Evolutionary conservation across 768 basidiomycete genomes (phyloP), one percentile per base, ranked within the genome.

Genomic region (Trametes cinnabarina): DNA sequence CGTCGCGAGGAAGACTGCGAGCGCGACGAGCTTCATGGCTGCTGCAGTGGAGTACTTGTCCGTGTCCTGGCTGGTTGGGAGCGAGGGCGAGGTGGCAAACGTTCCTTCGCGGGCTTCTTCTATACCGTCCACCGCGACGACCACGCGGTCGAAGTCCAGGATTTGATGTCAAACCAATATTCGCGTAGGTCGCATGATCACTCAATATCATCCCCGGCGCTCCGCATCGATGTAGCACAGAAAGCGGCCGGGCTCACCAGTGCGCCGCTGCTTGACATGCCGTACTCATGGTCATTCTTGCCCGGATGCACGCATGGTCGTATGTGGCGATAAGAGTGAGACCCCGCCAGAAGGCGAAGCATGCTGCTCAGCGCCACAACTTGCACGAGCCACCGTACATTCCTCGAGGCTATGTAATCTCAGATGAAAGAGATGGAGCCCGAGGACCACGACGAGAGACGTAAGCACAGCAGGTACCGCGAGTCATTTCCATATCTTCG

Each of bases 1-100:
- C 15, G 57, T 58, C 4, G 70, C 61, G 30, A 70, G 34, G 46
- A 70, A 43, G 7, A 63, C 54, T 4, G 63, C 46, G 51, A 64
- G 55, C 43, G 60, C 60, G 43, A 61, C 53, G 19, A 68, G 58
- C 25, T 63, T 50, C 60, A 65, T 61, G 26, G 55, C 54, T 40
- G 34, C 14, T 12, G 14, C 10, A 23, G 19, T 39, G 15, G 12
- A 44, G n/a, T n/a, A n/a, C n/a, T n/a, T 39, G 41, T 11, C 39
- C 30, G 6, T 32, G 30, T 32, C 30, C 30, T 32, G 30, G 30
- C 30, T 32, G 30, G 30, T 41, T 30, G 30, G 46, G 56, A n/a
- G 26, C 30, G 57, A 47, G 35, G 50, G 44, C 50, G 47, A 47
- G 30, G 25, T 15, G 20, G 43, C 26, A 19, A 37, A 20, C 15